Percentiles rank a stretch among this genome's conserved stretches.
Conservation (phyloP, 495 filamentous ascomycete genomes). For the Penicillium coprophilum region DNA sequence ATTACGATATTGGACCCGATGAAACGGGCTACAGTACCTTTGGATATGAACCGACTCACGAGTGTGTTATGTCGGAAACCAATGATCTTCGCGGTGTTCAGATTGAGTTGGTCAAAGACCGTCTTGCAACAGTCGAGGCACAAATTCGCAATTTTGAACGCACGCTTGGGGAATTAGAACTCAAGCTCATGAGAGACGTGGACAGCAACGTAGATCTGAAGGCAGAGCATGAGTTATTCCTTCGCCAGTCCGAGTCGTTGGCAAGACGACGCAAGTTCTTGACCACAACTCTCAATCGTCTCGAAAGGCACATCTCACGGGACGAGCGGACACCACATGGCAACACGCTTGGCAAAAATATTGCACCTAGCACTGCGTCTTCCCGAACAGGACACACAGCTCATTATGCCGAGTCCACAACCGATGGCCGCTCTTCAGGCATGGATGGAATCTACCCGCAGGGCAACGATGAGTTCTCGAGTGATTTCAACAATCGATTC, state of each 20-base stretch:
- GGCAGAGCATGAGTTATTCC: slow-evolving; percentile 64
- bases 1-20: slow-evolving; percentile 66
- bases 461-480: slow-evolving; percentile 64
- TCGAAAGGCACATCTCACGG: slow-evolving; percentile 55
- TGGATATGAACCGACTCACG: slow-evolving; percentile 87
- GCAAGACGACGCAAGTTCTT: slow-evolving; percentile 76
- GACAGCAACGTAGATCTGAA: slow-evolving; percentile 52
- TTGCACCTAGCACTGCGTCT: slow-evolving; percentile 46
- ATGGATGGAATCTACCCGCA: slow-evolving; percentile 43
- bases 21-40: slow-evolving; percentile 77
- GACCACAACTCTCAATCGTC: slow-evolving; percentile 65
- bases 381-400: slow-evolving; percentile 43
- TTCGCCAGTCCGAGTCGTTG: slow-evolving; percentile 67
- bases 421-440: slow-evolving; percentile 42
- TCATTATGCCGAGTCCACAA: slow-evolving; percentile 47
- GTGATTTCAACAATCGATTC: slow-evolving; percentile 97
- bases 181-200: slow-evolving; percentile 57
- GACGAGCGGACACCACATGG: slow-evolving; percentile 32
- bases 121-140: slow-evolving; percentile 71
- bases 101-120: slow-evolving; percentile 75
- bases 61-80: slow-evolving; percentile 90
- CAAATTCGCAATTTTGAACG: slow-evolving; percentile 73
- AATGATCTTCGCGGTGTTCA: slow-evolving; percentile 92
- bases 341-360: slow-evolving; percentile 31
- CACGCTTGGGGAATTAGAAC: slow-evolving; percentile 63